Evolutionary conservation across 1,284 basidiomycete species (phyloP).

Genomic region (Phellopilus nigrolimitatus): DNA sequence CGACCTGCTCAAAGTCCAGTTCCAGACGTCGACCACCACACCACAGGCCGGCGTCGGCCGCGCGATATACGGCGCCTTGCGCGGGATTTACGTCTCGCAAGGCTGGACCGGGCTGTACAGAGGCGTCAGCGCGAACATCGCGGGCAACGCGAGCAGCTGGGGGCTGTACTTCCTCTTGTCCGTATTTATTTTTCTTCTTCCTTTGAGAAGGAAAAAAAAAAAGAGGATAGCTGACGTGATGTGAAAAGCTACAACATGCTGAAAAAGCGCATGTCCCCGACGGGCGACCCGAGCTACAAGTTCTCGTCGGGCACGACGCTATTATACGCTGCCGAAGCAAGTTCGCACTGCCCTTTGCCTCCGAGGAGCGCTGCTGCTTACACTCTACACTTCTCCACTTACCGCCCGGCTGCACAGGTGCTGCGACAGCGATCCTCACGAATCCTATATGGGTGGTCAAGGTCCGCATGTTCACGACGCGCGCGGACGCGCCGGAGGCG

Average conservation of each 20-base stretch:
- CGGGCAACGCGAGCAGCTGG: conserved; percentile 97
- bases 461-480: conserved; percentile 94
- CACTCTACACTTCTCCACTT: conserved; percentile 7
- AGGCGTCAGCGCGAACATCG: conserved; percentile 87
- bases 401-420: conserved; percentile 47
- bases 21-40: conserved; percentile 81
- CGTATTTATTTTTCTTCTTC: conserved; percentile 32
- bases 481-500: conserved; percentile 54
- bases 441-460: conserved; percentile 99
- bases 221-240: conserved; percentile 8
- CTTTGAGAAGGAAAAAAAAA: not conserved
- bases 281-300: conserved; percentile 48
- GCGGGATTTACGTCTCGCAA: conserved; percentile 68
- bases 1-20: conserved; percentile 93
- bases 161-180: conserved; percentile 97
- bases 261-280: conserved; percentile 60
- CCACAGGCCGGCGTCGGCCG: conserved; percentile 63
- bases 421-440: conserved; percentile 89
- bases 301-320: conserved; percentile 82
- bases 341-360: conserved; percentile 48
- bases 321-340: conserved; percentile 90
- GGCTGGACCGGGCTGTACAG: conserved; percentile 90
- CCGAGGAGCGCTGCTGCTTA: conserved; percentile 18
- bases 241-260: conserved; percentile 84
- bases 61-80: conserved; percentile 75